Percentiles rank a stretch among this genome's conserved stretches.
Evolutionary conservation across 75 land plant genomes (phyloP).

Genomic region (Larix kaempferi): DNA sequence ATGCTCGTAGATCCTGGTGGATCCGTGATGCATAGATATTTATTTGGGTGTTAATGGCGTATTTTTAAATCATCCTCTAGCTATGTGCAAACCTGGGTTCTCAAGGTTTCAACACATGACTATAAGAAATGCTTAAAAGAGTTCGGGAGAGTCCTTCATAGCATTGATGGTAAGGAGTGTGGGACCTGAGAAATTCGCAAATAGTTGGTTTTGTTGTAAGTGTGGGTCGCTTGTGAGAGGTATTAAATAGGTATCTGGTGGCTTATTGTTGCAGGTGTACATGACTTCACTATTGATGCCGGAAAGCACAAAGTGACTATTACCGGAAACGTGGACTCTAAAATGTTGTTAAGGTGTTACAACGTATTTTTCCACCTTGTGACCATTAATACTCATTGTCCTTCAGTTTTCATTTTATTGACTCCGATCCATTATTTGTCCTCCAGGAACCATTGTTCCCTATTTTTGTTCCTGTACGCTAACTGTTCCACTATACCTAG

Average conservation of each 20-base stretch:
- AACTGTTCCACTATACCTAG: too few relatives aligned
- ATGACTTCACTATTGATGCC: constrained; percentile 16
- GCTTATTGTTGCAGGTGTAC: constrained; percentile 19
- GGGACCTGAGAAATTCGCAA: neutral
- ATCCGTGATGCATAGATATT: too few relatives aligned
- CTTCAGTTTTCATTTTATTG: too few relatives aligned
- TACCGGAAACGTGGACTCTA: constrained; percentile 12
- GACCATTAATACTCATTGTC: too few relatives aligned
- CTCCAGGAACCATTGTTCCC: too few relatives aligned
- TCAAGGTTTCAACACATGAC: constrained; percentile 64
- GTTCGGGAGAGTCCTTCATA: constrained; percentile 55
- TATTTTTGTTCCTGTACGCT: too few relatives aligned
- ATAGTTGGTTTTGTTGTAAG: neutral
- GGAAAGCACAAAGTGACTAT: constrained; percentile 30
- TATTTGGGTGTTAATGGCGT: too few relatives aligned
- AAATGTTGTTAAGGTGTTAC: constrained; percentile 23
- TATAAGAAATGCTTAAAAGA: constrained; percentile 72
- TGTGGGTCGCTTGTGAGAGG: neutral
- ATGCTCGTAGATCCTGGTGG: too few relatives aligned
- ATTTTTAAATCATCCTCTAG: too few relatives aligned
- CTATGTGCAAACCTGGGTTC: constrained; percentile 40
- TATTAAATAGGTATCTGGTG: neutral
- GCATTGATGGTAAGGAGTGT: constrained; percentile 43
- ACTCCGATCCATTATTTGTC: too few relatives aligned
- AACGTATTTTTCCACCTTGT: too few relatives aligned